These are phyloP conservation scores for Yamadazyma buinensis DNA, from an alignment of 1,139 yeast species.

Conservation along the genomic window DNA sequence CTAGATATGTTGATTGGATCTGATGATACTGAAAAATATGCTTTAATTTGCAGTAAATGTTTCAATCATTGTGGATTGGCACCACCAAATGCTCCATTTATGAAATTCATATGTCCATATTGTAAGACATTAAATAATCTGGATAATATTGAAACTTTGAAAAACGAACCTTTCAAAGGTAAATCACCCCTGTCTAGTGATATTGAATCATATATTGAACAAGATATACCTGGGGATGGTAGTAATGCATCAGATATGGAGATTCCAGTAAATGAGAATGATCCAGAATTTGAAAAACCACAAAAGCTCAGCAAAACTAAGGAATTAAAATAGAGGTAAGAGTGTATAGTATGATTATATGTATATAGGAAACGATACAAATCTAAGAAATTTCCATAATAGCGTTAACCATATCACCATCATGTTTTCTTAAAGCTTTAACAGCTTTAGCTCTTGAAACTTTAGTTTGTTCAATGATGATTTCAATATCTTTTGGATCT, in stretches of 20 bases:
- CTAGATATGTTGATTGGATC: conserved; percentile 64
- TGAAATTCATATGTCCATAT: conserved; percentile 65
- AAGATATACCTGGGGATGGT: too few species aligned
- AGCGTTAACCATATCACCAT: conserved; percentile 94
- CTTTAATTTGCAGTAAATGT: conserved; percentile 68
- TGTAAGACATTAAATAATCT: conserved; percentile 60
- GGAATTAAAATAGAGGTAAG: too few species aligned
- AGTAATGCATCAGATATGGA: too few species aligned
- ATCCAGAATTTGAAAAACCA: too few species aligned
- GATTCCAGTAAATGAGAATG: too few species aligned
- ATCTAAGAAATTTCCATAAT: conserved; percentile 76
- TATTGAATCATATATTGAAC: too few species aligned
- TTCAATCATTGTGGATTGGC: conserved; percentile 77
- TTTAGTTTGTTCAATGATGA: conserved; percentile 86
- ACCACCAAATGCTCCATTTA: conserved; percentile 59
- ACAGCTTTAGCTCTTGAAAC: conserved; percentile 87
- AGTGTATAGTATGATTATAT: too few species aligned
- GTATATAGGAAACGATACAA: too few species aligned
- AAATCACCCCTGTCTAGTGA: too few species aligned
- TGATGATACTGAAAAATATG: conserved; percentile 68
- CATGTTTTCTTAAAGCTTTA: conserved; percentile 83
- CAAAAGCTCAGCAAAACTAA: neutral
- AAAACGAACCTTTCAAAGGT: too few species aligned
- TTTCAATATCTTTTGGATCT: conserved; percentile 71
- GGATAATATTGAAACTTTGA: neutral